Conservation (phyloP, 169 alveolate species). For the Neospora caninum region DNA sequence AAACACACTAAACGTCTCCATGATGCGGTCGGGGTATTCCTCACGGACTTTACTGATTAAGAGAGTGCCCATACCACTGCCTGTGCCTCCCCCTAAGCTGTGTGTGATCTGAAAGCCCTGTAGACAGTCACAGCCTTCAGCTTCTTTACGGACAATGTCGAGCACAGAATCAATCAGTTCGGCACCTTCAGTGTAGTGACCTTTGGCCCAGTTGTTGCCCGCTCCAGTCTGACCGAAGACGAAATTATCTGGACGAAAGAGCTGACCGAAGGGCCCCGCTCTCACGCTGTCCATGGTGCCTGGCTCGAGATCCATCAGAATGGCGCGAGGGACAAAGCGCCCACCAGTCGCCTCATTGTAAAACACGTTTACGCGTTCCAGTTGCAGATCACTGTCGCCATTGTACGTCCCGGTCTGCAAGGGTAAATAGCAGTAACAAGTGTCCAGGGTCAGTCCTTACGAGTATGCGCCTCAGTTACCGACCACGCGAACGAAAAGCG, state of each 20-base stretch:
- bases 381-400: slow-evolving; percentile 88
- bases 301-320: slow-evolving; percentile 98
- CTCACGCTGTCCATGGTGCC: slow-evolving; percentile 98
- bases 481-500: not conserved
- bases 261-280: slow-evolving; percentile 92
- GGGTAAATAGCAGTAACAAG: not conserved
- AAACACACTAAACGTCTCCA: slow-evolving; percentile 98
- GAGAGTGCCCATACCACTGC: slow-evolving; percentile 99
- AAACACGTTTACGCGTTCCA: slow-evolving; percentile 90
- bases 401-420: slow-evolving; percentile 81
- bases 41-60: slow-evolving; percentile 96
- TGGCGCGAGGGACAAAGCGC: slow-evolving; percentile 98
- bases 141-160: slow-evolving; percentile 98
- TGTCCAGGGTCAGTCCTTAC: not conserved
- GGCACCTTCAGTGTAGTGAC: slow-evolving; percentile 99
- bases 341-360: slow-evolving; percentile 98
- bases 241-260: slow-evolving; percentile 98
- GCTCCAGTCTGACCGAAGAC: slow-evolving; percentile 99
- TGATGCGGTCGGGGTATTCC: slow-evolving; percentile 98
- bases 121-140: slow-evolving; percentile 98
- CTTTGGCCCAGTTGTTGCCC: slow-evolving; percentile 99
- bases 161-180: slow-evolving; percentile 97
- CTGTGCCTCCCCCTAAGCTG: slow-evolving; percentile 99
- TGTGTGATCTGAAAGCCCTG: slow-evolving; percentile 98
- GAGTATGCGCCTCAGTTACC: not conserved